Evolutionary conservation across 805 yeast genomes (phyloP), one percentile per base, ranked within the genome.

Genomic region (Ogataea nakhonphanomensis): DNA sequence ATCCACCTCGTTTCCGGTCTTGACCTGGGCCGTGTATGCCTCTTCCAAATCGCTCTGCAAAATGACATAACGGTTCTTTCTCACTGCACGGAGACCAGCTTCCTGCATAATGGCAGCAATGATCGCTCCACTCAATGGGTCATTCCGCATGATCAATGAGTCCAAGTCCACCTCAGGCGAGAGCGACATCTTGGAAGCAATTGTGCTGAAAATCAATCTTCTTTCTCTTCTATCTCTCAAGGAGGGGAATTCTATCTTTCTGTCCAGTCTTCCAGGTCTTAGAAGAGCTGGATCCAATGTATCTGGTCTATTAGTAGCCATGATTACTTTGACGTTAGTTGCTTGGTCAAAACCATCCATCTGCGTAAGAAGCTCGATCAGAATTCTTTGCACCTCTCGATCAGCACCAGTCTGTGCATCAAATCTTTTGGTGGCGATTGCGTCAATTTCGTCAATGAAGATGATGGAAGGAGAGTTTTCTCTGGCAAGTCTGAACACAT

Each of bases 351-450:
- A 93, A 36, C 99, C 99, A 67, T 93, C 99, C 99, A 93, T 93
- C 70, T 93, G 99, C 57, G 95, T 93, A 57, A 93, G 75, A 59
- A 93, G 74, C 70, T 93, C 99, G 60, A 93, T 82, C 65, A 93
- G 73, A 52, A 91, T 93, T 71, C 99, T 87, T 70, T 93, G 99
- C 40, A 93, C 99, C 70, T 93, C 99, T 67, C 99, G 81, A 69
- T 93, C 99, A 25, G 99, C 98, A 62, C 99, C 99, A 3, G 99
- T 93, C 71, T 93, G 99, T 17, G 99, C 99, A 67, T 93, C 99
- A 58, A 93, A 93, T 69, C 99, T 86, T 67, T 93, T 93, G 29
- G 99, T 93, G 41, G 99, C 99, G 64, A 93, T 93, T 25, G 99
- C 96, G 68, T 93, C 99, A 56, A 93, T 90, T 71, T 93, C 99